phyloP scores from a whole-genome alignment of 2,329 filamentous ascomycete genomes.

The Teratosphaeria viscida region DNA sequence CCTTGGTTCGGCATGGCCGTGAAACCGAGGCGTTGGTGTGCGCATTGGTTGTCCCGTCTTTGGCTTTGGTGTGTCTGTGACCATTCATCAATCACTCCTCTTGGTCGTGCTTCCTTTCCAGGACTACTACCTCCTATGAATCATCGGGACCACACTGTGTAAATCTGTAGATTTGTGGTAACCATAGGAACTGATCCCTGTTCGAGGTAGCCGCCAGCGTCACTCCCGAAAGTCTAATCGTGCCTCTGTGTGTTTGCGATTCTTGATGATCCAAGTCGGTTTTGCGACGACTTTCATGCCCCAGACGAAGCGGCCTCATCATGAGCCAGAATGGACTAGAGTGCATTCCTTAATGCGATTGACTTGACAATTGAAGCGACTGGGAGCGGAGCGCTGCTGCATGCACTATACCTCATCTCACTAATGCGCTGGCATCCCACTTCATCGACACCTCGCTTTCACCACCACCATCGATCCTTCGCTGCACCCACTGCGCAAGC shows the following conservation, averaged over 20 bases:
- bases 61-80: neutral
- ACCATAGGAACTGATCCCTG: neutral
- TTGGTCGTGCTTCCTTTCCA: neutral
- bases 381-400: neutral
- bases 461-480: neutral
- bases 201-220: neutral
- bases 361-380: neutral
- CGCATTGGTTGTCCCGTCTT: neutral
- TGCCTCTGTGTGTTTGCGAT: neutral
- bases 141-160: neutral
- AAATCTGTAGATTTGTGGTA: neutral
- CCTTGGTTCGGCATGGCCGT: neutral
- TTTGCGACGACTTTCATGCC: neutral
- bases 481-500: neutral
- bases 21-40: neutral
- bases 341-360: neutral
- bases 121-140: neutral
- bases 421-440: neutral
- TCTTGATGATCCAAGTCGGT: neutral
- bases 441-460: neutral
- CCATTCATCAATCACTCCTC: neutral
- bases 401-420: neutral
- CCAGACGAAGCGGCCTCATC: neutral
- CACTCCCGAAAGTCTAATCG: neutral
- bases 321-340: neutral